A percentile compares a stretch with the other conserved stretches of the same genome.
These are phyloP conservation scores for Colletotrichum noveboracense DNA, from an alignment of 2,329 filamentous ascomycete genomes.

Conservation along the genomic window DNA sequence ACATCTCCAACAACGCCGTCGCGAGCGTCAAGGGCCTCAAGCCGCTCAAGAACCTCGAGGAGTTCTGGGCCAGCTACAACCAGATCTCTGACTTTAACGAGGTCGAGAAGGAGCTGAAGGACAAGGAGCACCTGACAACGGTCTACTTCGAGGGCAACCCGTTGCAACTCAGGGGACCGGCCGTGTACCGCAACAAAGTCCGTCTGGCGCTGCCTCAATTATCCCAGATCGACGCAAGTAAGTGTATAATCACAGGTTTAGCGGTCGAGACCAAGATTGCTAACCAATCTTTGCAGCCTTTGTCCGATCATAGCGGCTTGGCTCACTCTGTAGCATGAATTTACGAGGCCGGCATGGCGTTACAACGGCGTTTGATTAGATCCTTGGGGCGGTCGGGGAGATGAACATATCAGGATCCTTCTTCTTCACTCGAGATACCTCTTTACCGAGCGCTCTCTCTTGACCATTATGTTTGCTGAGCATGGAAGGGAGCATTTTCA, in stretches of 20 bases:
- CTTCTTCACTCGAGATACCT: constrained; percentile 4
- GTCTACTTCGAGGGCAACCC: constrained; percentile 98
- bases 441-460: not conserved
- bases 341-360: constrained; percentile 16
- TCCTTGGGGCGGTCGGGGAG: not conserved
- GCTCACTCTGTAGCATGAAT: not conserved
- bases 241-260: constrained; percentile 48
- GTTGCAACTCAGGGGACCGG: constrained; percentile 78
- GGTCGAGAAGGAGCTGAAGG: constrained; percentile 76
- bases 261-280: not conserved
- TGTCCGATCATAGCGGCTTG: constrained; percentile 20
- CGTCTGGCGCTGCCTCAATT: constrained; percentile 85
- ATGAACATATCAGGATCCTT: not conserved
- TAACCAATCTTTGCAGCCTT: constrained; percentile 15
- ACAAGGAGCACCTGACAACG: constrained; percentile 82
- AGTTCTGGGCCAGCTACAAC: constrained; percentile 95
- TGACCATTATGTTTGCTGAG: not conserved
- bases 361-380: constrained; percentile 14
- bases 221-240: constrained; percentile 95
- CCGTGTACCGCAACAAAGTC: constrained; percentile 93
- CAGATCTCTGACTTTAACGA: constrained; percentile 80
- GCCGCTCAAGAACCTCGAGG: constrained; percentile 75
- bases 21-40: constrained; percentile 75
- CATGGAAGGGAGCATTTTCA: not conserved
- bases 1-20: constrained; percentile 90